A percentile compares a stretch with the other conserved stretches of the same genome.
phyloP scores from a whole-genome alignment of 495 filamentous ascomycete genomes.

The Rostrohypoxylon terebratum region DNA sequence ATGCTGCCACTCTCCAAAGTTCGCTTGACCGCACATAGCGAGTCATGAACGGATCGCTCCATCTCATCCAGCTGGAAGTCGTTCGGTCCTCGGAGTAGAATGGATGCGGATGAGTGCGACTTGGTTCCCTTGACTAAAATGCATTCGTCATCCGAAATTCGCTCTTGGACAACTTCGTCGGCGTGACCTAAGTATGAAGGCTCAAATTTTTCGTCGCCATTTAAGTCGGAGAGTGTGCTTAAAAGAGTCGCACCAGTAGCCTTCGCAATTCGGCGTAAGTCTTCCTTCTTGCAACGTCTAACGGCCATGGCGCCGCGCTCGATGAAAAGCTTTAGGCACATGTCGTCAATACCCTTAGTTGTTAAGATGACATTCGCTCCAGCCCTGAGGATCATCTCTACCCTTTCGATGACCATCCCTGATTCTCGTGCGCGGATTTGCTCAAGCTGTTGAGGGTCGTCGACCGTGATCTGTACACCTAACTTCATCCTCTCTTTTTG shows the following conservation, averaged over 20 bases:
- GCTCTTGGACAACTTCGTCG: slow-evolving; percentile 95
- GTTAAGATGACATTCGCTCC: slow-evolving; percentile 97
- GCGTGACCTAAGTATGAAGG: slow-evolving; percentile 86
- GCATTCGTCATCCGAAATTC: slow-evolving; percentile 98
- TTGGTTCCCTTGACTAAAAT: slow-evolving; percentile 97
- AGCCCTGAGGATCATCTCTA: slow-evolving; percentile 97
- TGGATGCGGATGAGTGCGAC: slow-evolving; percentile 90
- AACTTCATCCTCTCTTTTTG: slow-evolving; percentile 99
- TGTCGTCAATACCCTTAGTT: slow-evolving; percentile 98
- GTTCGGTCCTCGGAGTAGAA: slow-evolving; percentile 95
- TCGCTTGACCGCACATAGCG: slow-evolving; percentile 94
- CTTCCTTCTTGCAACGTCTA: slow-evolving; percentile 98
- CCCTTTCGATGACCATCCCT: slow-evolving; percentile 90
- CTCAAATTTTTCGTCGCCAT: slow-evolving; percentile 98
- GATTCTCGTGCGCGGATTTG: slow-evolving; percentile 93
- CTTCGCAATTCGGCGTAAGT: slow-evolving; percentile 93
- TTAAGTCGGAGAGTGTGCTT: slow-evolving; percentile 92
- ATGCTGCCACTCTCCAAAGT: slow-evolving; percentile 97
- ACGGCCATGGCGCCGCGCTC: slow-evolving; percentile 97
- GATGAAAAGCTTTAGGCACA: slow-evolving; percentile 92
- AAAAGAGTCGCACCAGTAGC: slow-evolving; percentile 94
- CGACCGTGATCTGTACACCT: slow-evolving; percentile 97
- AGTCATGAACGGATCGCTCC: slow-evolving; percentile 98
- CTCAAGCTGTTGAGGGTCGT: slow-evolving; percentile 96
- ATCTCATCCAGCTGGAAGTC: slow-evolving; percentile 99